Evolutionary conservation across 169 alveolate species (phyloP), one percentile per base, ranked within the genome.

Genomic region (Miamiensis avidus): DNA sequence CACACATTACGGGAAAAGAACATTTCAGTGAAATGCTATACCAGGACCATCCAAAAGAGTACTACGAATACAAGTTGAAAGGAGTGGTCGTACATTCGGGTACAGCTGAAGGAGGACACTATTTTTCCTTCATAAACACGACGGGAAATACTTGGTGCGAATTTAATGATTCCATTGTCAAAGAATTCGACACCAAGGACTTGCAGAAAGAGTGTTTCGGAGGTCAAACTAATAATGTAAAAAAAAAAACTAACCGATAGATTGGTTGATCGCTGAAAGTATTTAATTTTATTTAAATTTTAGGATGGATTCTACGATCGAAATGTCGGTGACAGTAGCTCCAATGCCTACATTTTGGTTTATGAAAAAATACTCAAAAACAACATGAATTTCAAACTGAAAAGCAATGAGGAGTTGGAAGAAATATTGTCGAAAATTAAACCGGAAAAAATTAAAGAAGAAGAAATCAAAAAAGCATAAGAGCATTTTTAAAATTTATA

Each of bases 1-100:
- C n/a, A n/a, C n/a, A n/a, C n/a, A n/a, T n/a, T n/a, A n/a, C n/a
- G n/a, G n/a, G n/a, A n/a, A n/a, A n/a, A n/a, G n/a, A n/a, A n/a
- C n/a, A n/a, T n/a, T n/a, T n/a, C n/a, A n/a, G n/a, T n/a, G n/a
- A n/a, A 33, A 86, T 91, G 27, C 83, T 81, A 29, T 88, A 86
- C 32, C 81, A 84, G 25, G 74, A 74, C 76, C 78, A 89, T 6
- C 82, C 89, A 25, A 93, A 94, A 65, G 93, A 91, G 1, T 94
- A 94, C 73, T 95, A 91, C 78, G 85, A 93, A 86, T 96, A 91
- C 82, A 84, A 91, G 33, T 82, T 94, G 27, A 90, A 78, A 76
- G 97, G 98, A 30, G 96, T 94, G 1, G 77, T 93, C 27, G 94
- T 94, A 15, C 98, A 96, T 82, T 83, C 90, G 30, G 98, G 98